Percentiles rank a stretch among this genome's conserved stretches.
Evolutionary conservation across 2,329 filamentous ascomycete genomes (phyloP).

Genomic region (Trichoderma oligosporum): DNA sequence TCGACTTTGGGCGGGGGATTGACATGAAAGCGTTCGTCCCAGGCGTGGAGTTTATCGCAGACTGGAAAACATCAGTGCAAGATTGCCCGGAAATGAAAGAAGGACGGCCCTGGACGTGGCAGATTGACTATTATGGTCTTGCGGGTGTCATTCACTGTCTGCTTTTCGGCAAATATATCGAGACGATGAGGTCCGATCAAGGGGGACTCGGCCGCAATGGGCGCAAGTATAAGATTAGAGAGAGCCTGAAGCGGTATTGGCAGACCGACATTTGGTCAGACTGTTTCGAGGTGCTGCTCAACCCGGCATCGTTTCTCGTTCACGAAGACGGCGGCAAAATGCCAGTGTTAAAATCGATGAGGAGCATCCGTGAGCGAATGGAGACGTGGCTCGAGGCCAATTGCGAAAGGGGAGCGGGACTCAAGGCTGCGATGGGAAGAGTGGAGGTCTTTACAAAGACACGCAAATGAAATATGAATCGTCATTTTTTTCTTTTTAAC

Average conservation of each 20-base stretch:
- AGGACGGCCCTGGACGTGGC: slow-evolving; percentile 91
- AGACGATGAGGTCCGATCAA: slow-evolving; percentile 60
- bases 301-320: slow-evolving; percentile 66
- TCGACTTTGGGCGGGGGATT: slow-evolving; percentile 92
- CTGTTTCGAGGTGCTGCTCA: slow-evolving; percentile 80
- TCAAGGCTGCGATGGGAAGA: slow-evolving; percentile 67
- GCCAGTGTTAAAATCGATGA: slow-evolving; percentile 71
- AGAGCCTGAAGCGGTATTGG: slow-evolving; percentile 92
- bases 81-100: slow-evolving; percentile 97
- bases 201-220: slow-evolving; percentile 55
- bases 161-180: slow-evolving; percentile 92
- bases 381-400: slow-evolving; percentile 77
- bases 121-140: slow-evolving; percentile 92
- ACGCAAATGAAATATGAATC: slow-evolving; percentile 28
- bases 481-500: neutral
- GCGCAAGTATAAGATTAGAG: slow-evolving; percentile 74
- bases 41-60: slow-evolving; percentile 78
- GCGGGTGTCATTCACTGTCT: slow-evolving; percentile 84
- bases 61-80: slow-evolving; percentile 84
- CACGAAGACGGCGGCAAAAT: slow-evolving; percentile 63
- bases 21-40: slow-evolving; percentile 82
- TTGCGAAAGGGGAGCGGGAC: slow-evolving; percentile 72
- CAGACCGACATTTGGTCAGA: slow-evolving; percentile 85
- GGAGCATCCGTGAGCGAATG: slow-evolving; percentile 69
- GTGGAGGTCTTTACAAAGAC: slow-evolving; percentile 50